Evolutionary conservation across 2,329 filamentous ascomycete species (phyloP).

Genomic region (Calonectria multiphialidica): DNA sequence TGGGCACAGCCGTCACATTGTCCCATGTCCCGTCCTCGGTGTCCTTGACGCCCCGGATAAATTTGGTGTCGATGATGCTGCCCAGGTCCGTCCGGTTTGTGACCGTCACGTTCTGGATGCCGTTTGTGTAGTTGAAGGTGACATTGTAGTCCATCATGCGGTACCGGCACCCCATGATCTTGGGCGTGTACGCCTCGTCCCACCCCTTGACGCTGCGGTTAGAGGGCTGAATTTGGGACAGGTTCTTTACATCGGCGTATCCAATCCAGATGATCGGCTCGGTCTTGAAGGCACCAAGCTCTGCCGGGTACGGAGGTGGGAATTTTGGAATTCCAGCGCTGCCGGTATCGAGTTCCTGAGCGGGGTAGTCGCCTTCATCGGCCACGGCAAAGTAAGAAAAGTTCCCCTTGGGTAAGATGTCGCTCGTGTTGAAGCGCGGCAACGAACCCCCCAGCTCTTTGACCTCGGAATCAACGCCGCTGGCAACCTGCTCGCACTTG

Average conservation of each 20-base stretch:
- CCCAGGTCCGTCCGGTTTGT: constrained; percentile 28
- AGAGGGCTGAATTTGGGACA: constrained; percentile 27
- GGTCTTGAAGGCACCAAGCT: constrained; percentile 37
- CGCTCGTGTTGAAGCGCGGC: constrained; percentile 37
- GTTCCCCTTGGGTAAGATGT: constrained; percentile 35
- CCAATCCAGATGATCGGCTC: constrained; percentile 43
- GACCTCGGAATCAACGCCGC: constrained; percentile 22
- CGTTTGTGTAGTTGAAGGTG: constrained; percentile 38
- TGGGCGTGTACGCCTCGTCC: constrained; percentile 40
- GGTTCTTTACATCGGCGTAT: constrained; percentile 38
- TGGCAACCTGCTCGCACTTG: constrained; percentile 33
- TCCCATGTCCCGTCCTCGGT: constrained; percentile 34
- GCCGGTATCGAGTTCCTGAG: constrained; percentile 24
- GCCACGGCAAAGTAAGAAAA: constrained; percentile 36
- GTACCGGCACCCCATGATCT: constrained; percentile 42
- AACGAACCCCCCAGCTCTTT: constrained; percentile 30
- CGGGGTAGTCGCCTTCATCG: constrained; percentile 36
- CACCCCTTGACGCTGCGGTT: constrained; percentile 26
- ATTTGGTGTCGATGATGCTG: constrained; percentile 38
- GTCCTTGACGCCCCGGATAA: constrained; percentile 24
- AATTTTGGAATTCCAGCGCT: constrained; percentile 27
- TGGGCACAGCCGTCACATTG: constrained; percentile 30
- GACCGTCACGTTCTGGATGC: constrained; percentile 33
- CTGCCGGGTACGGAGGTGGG: constrained; percentile 33
- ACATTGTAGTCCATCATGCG: constrained; percentile 39